phyloP scores from a whole-genome alignment of 805 yeast genomes.

The Metschnikowia cerradonensis region DNA sequence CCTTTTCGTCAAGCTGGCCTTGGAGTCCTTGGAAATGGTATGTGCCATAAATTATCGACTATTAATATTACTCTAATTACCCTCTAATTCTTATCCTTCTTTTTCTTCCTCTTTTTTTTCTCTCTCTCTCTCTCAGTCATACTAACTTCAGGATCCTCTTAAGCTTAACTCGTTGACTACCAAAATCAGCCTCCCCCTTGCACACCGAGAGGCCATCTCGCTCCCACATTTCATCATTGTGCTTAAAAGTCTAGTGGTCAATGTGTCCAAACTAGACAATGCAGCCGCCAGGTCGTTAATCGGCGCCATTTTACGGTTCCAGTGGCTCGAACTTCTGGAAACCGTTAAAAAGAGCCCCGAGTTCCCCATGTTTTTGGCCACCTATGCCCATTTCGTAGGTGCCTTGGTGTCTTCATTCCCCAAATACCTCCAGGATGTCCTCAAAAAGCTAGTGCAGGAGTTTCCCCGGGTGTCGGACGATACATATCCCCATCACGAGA shows the following conservation, averaged over 20 bases:
- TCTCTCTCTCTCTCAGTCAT: background rate
- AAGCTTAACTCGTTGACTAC: slow-evolving; percentile 58
- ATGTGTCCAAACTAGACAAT: slow-evolving; percentile 65
- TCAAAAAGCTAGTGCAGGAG: slow-evolving; percentile 59
- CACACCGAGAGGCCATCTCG: slow-evolving; percentile 53
- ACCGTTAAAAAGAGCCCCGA: slow-evolving; percentile 15
- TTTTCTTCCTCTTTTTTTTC: no score
- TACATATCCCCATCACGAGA: slow-evolving; percentile 48
- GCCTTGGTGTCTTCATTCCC: slow-evolving; percentile 84
- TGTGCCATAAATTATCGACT: slow-evolving; percentile 14
- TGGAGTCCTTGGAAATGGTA: slow-evolving; percentile 62
- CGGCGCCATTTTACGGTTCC: slow-evolving; percentile 55
- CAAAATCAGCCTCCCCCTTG: slow-evolving; percentile 51
- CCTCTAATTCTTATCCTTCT: no score
- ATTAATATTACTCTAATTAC: no score
- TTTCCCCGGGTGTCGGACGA: slow-evolving; percentile 35
- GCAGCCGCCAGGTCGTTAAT: slow-evolving; percentile 50
- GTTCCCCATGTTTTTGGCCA: slow-evolving; percentile 36
- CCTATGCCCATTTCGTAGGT: slow-evolving; percentile 67
- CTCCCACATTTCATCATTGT: slow-evolving; percentile 50
- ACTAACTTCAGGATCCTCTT: slow-evolving; percentile 37
- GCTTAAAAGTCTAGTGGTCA: slow-evolving; percentile 55
- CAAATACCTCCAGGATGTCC: slow-evolving; percentile 85
- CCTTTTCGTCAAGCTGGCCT: slow-evolving; percentile 57
- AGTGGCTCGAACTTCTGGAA: slow-evolving; percentile 53